phyloP scores from a whole-genome alignment of 1,284 basidiomycete genomes.

The Irpex rosettiformis region DNA sequence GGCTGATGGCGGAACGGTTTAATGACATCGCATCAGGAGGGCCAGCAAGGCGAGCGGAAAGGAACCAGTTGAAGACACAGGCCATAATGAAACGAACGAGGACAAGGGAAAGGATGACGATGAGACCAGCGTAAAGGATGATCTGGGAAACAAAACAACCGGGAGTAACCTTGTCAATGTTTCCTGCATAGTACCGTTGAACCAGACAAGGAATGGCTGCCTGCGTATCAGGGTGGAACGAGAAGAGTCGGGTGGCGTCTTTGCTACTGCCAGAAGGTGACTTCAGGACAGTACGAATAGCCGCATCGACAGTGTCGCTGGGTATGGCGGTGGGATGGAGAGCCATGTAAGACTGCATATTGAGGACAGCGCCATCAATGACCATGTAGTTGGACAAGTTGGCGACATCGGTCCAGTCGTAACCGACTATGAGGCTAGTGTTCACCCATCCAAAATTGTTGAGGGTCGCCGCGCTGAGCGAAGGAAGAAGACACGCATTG shows the following conservation, averaged over 20 bases:
- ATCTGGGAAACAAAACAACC: slow-evolving; percentile 92
- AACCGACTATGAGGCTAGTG: slow-evolving; percentile 71
- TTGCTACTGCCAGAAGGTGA: slow-evolving; percentile 62
- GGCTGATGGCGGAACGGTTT: slow-evolving; percentile 78
- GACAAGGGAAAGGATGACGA: slow-evolving; percentile 90
- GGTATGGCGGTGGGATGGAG: slow-evolving; percentile 68
- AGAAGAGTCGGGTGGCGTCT: slow-evolving; percentile 88
- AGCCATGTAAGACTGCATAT: slow-evolving; percentile 84
- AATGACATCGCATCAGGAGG: slow-evolving; percentile 69
- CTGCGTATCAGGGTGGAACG: slow-evolving; percentile 63
- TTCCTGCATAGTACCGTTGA: slow-evolving; percentile 86
- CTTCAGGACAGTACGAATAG: slow-evolving; percentile 75
- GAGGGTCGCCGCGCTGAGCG: slow-evolving; percentile 59
- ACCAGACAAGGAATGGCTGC: slow-evolving; percentile 76
- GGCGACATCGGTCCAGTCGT: slow-evolving; percentile 85
- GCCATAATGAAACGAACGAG: slow-evolving; percentile 95
- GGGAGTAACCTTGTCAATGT: slow-evolving; percentile 95
- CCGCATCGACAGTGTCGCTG: slow-evolving; percentile 78
- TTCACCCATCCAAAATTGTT: slow-evolving; percentile 57
- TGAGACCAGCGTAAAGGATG: slow-evolving; percentile 88
- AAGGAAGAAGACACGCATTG: slow-evolving; percentile 55
- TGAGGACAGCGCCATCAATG: slow-evolving; percentile 91
- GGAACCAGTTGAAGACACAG: slow-evolving; percentile 94
- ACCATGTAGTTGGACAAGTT: slow-evolving; percentile 73
- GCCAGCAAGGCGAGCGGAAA: slow-evolving; percentile 76